Conservation (phyloP, 2,329 filamentous ascomycete genomes). For the Colletotrichum magnum region DNA sequence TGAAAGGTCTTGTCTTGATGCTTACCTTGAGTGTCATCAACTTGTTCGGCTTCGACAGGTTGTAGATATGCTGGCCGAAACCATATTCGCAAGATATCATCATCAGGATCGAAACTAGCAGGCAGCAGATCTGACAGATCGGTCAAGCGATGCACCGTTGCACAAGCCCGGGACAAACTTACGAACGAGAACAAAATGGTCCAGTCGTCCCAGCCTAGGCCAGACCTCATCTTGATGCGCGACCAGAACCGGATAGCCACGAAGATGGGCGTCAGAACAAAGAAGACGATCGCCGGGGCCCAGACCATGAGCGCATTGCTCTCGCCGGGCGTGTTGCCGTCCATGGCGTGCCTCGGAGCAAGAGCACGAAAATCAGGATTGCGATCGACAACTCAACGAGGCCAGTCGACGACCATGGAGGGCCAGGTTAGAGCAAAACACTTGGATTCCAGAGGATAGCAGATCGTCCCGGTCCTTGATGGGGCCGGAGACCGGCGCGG, state of each 20-base stretch:
- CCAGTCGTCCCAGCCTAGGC: constrained; percentile 58
- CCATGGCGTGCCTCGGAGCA: constrained; percentile 41
- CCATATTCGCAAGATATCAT: constrained; percentile 58
- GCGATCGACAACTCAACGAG: background rate
- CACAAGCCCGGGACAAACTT: constrained; percentile 18
- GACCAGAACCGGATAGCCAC: constrained; percentile 57
- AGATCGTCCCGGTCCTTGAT: background rate
- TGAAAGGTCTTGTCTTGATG: too few species aligned
- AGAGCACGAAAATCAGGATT: background rate
- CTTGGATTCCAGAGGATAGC: background rate
- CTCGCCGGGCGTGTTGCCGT: constrained; percentile 49
- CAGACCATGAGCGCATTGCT: constrained; percentile 56
- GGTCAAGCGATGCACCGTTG: background rate
- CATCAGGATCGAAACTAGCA: constrained; percentile 55
- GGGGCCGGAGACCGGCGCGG: background rate
- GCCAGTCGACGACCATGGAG: background rate
- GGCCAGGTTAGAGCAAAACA: constrained; percentile 5
- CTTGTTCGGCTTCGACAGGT: constrained; percentile 51
- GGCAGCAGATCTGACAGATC: constrained; percentile 50
- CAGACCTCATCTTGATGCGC: constrained; percentile 53
- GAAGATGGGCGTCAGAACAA: constrained; percentile 58
- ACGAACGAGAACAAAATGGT: constrained; percentile 60
- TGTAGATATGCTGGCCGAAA: constrained; percentile 57
- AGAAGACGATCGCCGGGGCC: constrained; percentile 58
- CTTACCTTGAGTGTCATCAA: constrained; percentile 54